A percentile compares a stretch with the other conserved stretches of the same genome.
These are phyloP conservation scores for Fusarium decemcellulare DNA, from an alignment of 2,329 filamentous ascomycete genomes.

Conservation along the genomic window DNA sequence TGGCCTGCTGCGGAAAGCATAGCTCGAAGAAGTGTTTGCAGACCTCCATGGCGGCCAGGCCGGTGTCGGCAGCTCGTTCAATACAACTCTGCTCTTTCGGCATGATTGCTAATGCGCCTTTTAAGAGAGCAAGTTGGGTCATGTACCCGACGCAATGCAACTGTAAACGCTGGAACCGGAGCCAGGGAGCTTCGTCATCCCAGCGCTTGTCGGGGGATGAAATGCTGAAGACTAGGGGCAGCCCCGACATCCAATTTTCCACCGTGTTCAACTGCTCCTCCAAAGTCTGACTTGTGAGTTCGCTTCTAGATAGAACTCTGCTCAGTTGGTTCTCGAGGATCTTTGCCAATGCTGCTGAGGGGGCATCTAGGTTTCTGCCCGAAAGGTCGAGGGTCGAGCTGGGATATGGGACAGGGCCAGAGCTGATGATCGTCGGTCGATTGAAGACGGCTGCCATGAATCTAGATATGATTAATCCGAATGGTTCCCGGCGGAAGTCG, in stretches of 20 bases:
- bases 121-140: not conserved
- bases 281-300: not conserved
- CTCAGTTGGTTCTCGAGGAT: not conserved
- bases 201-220: not conserved
- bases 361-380: not conserved
- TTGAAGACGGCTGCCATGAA: conserved; percentile 1
- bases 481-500: too few species aligned
- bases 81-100: too few species aligned
- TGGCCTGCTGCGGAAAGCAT: not conserved
- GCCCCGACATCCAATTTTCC: not conserved
- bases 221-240: not conserved
- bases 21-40: not conserved
- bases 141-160: conserved; percentile 3
- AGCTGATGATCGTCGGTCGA: not conserved
- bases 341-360: not conserved
- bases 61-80: not conserved
- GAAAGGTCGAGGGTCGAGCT: not conserved
- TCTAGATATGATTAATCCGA: too few species aligned
- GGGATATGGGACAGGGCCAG: not conserved
- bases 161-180: not conserved
- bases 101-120: not conserved
- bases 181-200: not conserved
- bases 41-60: not conserved
- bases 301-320: not conserved
- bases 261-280: not conserved